A percentile compares a stretch with the other conserved stretches of the same genome.
phyloP scores from a whole-genome alignment of 2,329 filamentous ascomycete genomes.

The Lithohypha guttulata region DNA sequence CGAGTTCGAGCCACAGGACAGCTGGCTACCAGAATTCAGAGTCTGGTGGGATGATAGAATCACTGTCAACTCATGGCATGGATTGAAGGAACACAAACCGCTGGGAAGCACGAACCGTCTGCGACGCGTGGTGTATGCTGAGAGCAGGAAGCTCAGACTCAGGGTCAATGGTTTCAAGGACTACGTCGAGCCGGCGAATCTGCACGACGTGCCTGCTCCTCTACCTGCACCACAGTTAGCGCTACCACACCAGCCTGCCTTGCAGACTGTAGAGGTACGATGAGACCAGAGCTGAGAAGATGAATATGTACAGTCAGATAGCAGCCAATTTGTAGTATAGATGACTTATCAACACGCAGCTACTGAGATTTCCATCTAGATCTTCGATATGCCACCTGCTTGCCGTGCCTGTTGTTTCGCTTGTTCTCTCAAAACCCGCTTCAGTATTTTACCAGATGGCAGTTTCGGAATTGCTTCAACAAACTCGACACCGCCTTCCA shows the following conservation, averaged over 20 bases:
- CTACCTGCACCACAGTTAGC: slow-evolving; percentile 6
- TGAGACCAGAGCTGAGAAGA: background rate
- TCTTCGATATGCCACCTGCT: slow-evolving; percentile 53
- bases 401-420: slow-evolving; percentile 7
- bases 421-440: slow-evolving; percentile 16
- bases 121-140: slow-evolving; percentile 16
- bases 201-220: slow-evolving; percentile 13
- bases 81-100: slow-evolving; percentile 13
- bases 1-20: slow-evolving; percentile 16
- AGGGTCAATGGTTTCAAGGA: slow-evolving; percentile 14
- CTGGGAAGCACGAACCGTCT: slow-evolving; percentile 15
- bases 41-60: slow-evolving; percentile 16
- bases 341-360: background rate
- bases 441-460: slow-evolving; percentile 40
- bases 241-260: slow-evolving; percentile 5
- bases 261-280: slow-evolving; percentile 2
- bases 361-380: slow-evolving; percentile 6
- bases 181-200: slow-evolving; percentile 15
- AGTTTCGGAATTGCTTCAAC: slow-evolving; percentile 39
- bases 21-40: slow-evolving; percentile 14
- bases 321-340: too few relatives aligned
- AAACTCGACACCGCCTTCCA: slow-evolving; percentile 38
- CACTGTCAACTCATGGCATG: slow-evolving; percentile 17
- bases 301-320: background rate
- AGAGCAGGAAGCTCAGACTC: slow-evolving; percentile 14